Evolutionary conservation across 306 rosid genomes (phyloP).

Genomic region (Astragalus glycyphyllos): DNA sequence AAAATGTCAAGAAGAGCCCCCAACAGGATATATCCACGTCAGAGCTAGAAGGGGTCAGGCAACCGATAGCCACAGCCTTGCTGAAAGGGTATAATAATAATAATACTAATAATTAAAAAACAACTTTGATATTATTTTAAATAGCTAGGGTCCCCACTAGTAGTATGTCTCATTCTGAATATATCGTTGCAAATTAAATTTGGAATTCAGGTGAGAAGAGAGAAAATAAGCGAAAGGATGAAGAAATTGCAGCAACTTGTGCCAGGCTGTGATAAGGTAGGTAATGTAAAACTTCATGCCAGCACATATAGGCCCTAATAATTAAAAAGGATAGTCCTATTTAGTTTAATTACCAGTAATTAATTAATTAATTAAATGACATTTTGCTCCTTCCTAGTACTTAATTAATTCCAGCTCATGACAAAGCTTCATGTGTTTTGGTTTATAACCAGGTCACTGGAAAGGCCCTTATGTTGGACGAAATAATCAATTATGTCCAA

Average conservation of each 20-base stretch:
- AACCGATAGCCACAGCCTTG: slow-evolving; percentile 98
- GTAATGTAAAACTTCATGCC: slow-evolving; percentile 58
- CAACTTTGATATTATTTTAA: neutral
- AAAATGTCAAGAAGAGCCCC: slow-evolving; percentile 61
- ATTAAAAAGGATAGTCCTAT: neutral
- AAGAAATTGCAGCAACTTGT: slow-evolving; percentile 83
- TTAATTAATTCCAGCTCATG: too few species aligned
- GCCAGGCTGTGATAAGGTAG: slow-evolving; percentile 98
- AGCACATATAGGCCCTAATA: slow-evolving; percentile 32
- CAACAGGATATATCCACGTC: slow-evolving; percentile 85
- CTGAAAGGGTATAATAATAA: slow-evolving; percentile 73
- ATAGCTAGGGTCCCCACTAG: slow-evolving; percentile 4
- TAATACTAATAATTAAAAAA: too few species aligned
- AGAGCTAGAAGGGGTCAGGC: slow-evolving; percentile 98
- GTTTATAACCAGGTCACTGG: slow-evolving; percentile 74
- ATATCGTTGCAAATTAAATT: slow-evolving; percentile 9
- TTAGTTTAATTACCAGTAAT: too few species aligned
- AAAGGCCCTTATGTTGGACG: slow-evolving; percentile 92
- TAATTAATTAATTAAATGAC: too few species aligned
- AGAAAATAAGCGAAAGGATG: slow-evolving; percentile 94
- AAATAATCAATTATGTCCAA: slow-evolving; percentile 95
- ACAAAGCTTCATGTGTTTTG: slow-evolving; percentile 46
- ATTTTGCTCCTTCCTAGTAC: too few species aligned
- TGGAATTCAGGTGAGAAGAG: slow-evolving; percentile 80
- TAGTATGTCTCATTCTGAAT: slow-evolving; percentile 14